Conservation (phyloP, 2,329 filamentous ascomycete genomes). For the Fusarium dimerum region DNA sequence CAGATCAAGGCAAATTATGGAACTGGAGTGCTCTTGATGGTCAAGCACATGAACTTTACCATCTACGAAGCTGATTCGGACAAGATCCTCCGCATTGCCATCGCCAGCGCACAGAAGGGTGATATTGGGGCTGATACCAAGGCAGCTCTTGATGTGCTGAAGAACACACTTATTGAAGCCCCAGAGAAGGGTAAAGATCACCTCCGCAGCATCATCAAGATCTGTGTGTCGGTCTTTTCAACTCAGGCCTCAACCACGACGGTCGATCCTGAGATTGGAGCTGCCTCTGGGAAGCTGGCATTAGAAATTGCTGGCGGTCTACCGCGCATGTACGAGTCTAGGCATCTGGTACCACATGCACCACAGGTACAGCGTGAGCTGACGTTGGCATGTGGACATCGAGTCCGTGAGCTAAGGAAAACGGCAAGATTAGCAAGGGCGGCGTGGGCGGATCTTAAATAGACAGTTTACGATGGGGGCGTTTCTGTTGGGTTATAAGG, state of each 20-base stretch:
- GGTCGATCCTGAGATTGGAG: constrained; percentile 24
- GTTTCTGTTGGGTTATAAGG: background rate
- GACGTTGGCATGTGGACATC: constrained; percentile 53
- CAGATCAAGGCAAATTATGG: constrained; percentile 42
- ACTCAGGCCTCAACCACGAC: constrained; percentile 27
- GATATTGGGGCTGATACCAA: constrained; percentile 45
- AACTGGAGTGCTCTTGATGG: constrained; percentile 49
- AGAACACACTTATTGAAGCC: constrained; percentile 48
- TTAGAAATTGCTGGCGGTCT: constrained; percentile 50
- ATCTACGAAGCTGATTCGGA: constrained; percentile 55
- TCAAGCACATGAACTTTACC: constrained; percentile 50
- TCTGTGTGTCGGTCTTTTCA: constrained; percentile 43
- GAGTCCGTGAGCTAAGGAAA: constrained; percentile 53
- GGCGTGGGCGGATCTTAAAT: constrained; percentile 48
- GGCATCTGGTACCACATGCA: constrained; percentile 46
- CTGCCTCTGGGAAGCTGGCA: constrained; percentile 46
- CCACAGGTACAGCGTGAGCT: constrained; percentile 49
- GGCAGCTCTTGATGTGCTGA: constrained; percentile 50
- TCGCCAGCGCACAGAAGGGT: constrained; percentile 47
- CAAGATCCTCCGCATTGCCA: constrained; percentile 49
- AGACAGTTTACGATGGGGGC: constrained; percentile 12
- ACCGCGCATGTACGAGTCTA: constrained; percentile 50
- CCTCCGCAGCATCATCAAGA: constrained; percentile 49
- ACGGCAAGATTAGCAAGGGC: constrained; percentile 50
- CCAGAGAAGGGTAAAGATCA: constrained; percentile 49